Evolutionary conservation across 2,329 filamentous ascomycete genomes (phyloP).

Genomic region (Shiraia sp.): DNA sequence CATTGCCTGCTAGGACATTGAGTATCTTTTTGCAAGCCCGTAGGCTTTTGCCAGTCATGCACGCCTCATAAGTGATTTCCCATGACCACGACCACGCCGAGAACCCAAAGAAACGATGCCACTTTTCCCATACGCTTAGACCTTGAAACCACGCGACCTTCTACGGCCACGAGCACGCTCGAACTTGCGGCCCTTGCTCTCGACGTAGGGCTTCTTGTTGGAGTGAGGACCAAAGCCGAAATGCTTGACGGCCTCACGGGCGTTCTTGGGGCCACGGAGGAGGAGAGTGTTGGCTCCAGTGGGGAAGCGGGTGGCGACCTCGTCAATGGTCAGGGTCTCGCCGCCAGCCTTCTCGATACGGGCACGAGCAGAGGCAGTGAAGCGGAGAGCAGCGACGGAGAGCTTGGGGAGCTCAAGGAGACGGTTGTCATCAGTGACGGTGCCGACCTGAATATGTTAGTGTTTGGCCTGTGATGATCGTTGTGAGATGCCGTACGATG

Average conservation of each 20-base stretch:
- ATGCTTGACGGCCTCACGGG: constrained; percentile 97
- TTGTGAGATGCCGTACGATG: constrained; percentile 55
- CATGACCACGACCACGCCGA: constrained; percentile 43
- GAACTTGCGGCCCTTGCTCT: constrained; percentile 99
- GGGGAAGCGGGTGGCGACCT: constrained; percentile 92
- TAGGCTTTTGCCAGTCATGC: constrained; percentile 40
- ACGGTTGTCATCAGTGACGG: constrained; percentile 97
- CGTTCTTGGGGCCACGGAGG: constrained; percentile 97
- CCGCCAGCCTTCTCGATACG: constrained; percentile 92
- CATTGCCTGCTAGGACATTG: constrained; percentile 41
- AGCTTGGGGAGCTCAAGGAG: constrained; percentile 82
- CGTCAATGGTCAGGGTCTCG: constrained; percentile 93
- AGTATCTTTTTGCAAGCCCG: constrained; percentile 44
- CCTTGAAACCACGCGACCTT: constrained; percentile 99
- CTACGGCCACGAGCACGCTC: constrained; percentile 98
- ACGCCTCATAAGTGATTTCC: constrained; percentile 41
- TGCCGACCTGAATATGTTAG: constrained; percentile 74
- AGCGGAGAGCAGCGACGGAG: constrained; percentile 89
- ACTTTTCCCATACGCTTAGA: constrained; percentile 64
- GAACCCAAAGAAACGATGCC: constrained; percentile 43
- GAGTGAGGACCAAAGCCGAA: constrained; percentile 98
- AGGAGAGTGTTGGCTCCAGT: constrained; percentile 97
- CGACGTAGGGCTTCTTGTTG: constrained; percentile 97
- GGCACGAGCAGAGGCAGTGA: constrained; percentile 94
- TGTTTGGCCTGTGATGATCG: no score